Conservation (phyloP, 2,329 filamentous ascomycete genomes). For the Penicillium palitans region DNA sequence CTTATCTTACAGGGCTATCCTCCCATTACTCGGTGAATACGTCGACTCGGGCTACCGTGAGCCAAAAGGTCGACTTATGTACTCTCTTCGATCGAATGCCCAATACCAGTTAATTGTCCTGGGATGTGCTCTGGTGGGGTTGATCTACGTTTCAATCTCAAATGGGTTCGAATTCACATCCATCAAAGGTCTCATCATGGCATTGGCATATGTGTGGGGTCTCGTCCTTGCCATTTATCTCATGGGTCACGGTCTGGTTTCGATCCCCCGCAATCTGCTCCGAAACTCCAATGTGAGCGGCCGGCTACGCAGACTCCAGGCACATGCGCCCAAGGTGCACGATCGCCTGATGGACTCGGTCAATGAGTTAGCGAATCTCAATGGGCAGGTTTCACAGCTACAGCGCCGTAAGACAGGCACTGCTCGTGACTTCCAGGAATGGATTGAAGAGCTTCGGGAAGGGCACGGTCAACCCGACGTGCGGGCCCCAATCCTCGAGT, state of each 20-base stretch:
- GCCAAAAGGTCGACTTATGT: conserved; percentile 73
- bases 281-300: conserved; percentile 75
- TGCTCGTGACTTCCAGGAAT: conserved; percentile 75
- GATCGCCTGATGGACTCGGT: conserved; percentile 86
- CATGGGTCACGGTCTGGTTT: conserved; percentile 95
- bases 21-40: conserved; percentile 92
- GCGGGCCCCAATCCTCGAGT: conserved; percentile 43
- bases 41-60: conserved; percentile 91
- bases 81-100: conserved; percentile 83
- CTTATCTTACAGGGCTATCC: conserved; percentile 66
- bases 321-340: conserved; percentile 75
- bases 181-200: conserved; percentile 85
- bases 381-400: conserved; percentile 76
- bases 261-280: conserved; percentile 79
- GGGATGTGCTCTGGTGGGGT: conserved; percentile 66
- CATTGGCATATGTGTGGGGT: conserved; percentile 91
- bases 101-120: conserved; percentile 84
- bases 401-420: conserved; percentile 77
- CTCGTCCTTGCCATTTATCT: conserved; percentile 89
- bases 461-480: conserved; percentile 68
- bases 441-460: conserved; percentile 93
- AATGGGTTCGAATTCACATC: conserved; percentile 71
- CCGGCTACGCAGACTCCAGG: conserved; percentile 72
- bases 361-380: conserved; percentile 74
- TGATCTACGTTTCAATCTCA: conserved; percentile 79